phyloP scores from a whole-genome alignment of 129 eudicot genomes.

The Solidago caesia region DNA sequence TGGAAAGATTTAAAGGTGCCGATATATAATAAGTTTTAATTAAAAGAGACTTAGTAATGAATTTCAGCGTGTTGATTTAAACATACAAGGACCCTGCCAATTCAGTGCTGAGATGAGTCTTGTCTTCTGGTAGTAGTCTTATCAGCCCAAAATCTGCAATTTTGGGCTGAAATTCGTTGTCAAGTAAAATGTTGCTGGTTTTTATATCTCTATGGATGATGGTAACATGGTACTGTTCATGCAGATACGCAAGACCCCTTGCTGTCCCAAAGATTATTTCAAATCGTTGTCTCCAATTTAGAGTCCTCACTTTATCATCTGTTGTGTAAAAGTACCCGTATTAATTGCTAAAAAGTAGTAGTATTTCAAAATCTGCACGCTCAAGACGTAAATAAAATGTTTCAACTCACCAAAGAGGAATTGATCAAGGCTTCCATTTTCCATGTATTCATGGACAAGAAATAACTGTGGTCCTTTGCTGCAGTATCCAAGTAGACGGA shows the following conservation, averaged over 20 bases:
- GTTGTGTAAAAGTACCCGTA: neutral
- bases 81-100: slow-evolving; percentile 67
- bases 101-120: slow-evolving; percentile 62
- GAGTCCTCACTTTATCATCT: slow-evolving; percentile 49
- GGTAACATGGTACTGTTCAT: slow-evolving; percentile 69
- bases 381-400: neutral
- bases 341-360: neutral
- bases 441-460: slow-evolving; percentile 71
- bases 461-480: slow-evolving; percentile 54
- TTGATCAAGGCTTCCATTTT: slow-evolving; percentile 69
- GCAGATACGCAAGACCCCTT: slow-evolving; percentile 75
- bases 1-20: neutral
- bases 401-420: slow-evolving; percentile 48
- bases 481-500: slow-evolving; percentile 65
- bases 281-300: slow-evolving; percentile 60
- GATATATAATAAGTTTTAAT: neutral
- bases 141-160: slow-evolving; percentile 73
- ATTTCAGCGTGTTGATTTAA: neutral
- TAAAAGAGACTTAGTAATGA: neutral
- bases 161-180: slow-evolving; percentile 54
- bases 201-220: slow-evolving; percentile 77
- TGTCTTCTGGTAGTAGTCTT: slow-evolving; percentile 64
- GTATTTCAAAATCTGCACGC: neutral
- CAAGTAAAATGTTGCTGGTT: slow-evolving; percentile 68
- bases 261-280: slow-evolving; percentile 62